Percentiles rank a stretch among this genome's conserved stretches.
These are phyloP conservation scores for Apophysomyces sp. DNA, from an alignment of 371 early-diverging fungal species.

Conservation along the genomic window DNA sequence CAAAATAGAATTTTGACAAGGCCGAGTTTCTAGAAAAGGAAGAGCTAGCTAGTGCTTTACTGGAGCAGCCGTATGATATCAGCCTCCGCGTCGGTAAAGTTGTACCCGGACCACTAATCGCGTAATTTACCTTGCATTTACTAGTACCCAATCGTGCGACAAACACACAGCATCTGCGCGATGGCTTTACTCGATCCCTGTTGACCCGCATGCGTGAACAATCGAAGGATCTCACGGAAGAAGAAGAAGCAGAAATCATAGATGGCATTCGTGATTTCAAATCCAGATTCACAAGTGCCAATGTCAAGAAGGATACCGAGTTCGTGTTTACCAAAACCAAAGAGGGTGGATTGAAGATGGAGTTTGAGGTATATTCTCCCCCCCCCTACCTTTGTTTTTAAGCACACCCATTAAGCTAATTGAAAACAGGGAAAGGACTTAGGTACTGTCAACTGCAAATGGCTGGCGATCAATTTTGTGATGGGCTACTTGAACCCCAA, in stretches of 20 bases:
- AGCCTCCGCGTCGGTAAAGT: conserved; percentile 43
- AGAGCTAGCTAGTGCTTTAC: conserved; percentile 27
- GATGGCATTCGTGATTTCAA: conserved; percentile 62
- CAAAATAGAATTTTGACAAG: conserved; percentile 35
- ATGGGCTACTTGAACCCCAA: conserved; percentile 63
- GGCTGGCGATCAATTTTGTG: conserved; percentile 65
- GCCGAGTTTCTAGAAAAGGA: conserved; percentile 30
- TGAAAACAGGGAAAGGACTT: conserved; percentile 47
- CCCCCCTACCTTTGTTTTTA: neutral
- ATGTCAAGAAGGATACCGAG: conserved; percentile 58
- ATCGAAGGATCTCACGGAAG: conserved; percentile 34
- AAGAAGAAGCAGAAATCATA: conserved; percentile 46
- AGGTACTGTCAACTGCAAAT: conserved; percentile 52
- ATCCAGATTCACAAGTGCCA: conserved; percentile 57
- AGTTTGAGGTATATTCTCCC: conserved; percentile 47
- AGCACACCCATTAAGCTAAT: neutral
- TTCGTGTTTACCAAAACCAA: conserved; percentile 64
- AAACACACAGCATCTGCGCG: conserved; percentile 70
- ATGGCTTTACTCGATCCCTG: conserved; percentile 67
- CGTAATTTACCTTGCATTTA: neutral
- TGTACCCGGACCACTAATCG: neutral
- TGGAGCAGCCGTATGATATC: conserved; percentile 46
- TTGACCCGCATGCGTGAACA: conserved; percentile 48
- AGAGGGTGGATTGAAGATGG: conserved; percentile 55
- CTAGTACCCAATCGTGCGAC: conserved; percentile 61